phyloP scores from a whole-genome alignment of 2,329 filamentous ascomycete genomes.

The Penicillium sp. region DNA sequence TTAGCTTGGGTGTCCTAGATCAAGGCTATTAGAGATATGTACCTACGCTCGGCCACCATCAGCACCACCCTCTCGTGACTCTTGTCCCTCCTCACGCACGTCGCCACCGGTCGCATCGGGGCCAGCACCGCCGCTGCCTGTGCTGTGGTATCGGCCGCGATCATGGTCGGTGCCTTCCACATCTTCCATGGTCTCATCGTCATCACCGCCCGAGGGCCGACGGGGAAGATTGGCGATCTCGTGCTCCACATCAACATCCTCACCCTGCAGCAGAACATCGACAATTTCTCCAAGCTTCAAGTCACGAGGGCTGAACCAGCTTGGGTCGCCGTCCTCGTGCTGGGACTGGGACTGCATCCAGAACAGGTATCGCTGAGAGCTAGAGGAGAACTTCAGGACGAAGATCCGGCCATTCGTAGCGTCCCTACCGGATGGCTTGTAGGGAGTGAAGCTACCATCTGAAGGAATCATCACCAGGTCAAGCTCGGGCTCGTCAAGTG shows the following conservation, averaged over 20 bases:
- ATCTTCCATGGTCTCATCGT: constrained; percentile 78
- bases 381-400: constrained; percentile 89
- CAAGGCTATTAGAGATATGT: constrained; percentile 42
- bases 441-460: constrained; percentile 84
- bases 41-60: constrained; percentile 99
- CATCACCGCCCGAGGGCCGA: constrained; percentile 54
- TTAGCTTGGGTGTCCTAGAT: constrained; percentile 17
- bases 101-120: constrained; percentile 87
- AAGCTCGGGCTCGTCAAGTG: constrained; percentile 71
- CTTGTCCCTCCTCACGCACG: constrained; percentile 83
- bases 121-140: constrained; percentile 76
- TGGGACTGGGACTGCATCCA: constrained; percentile 94
- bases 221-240: constrained; percentile 68
- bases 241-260: constrained; percentile 75
- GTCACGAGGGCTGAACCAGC: constrained; percentile 82
- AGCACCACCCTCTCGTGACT: constrained; percentile 85
- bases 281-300: constrained; percentile 86
- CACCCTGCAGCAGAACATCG: constrained; percentile 78
- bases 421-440: constrained; percentile 66
- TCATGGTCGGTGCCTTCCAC: constrained; percentile 63
- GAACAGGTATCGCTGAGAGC: constrained; percentile 87
- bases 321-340: constrained; percentile 65
- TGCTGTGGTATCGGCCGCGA: constrained; percentile 57
- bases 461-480: constrained; percentile 92
- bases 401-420: constrained; percentile 84